Conservation (phyloP, 2,329 filamentous ascomycete species). For the Lecanicillium sp. region DNA sequence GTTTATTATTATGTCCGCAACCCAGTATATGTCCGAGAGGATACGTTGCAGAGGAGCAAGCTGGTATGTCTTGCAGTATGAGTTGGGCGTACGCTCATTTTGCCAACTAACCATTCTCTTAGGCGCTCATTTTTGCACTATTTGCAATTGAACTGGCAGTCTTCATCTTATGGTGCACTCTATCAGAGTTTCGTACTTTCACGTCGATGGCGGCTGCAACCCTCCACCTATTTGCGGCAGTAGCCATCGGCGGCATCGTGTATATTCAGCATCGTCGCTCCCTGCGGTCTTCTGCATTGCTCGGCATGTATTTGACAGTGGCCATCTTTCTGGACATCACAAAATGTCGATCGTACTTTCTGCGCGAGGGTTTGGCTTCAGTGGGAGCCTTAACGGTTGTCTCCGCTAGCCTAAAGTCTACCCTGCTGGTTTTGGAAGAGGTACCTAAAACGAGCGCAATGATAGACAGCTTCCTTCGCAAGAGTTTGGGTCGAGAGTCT, state of each 20-base stretch:
- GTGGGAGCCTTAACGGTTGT: neutral
- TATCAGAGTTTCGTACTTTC: slow-evolving; percentile 2
- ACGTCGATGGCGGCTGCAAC: neutral
- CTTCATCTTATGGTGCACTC: too few species aligned
- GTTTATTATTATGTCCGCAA: too few species aligned
- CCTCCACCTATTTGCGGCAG: neutral
- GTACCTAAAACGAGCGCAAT: neutral
- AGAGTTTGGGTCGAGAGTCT: neutral
- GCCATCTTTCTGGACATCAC: neutral
- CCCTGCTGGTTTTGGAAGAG: neutral
- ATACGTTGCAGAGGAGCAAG: too few species aligned
- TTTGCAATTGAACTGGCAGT: too few species aligned
- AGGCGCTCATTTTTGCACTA: too few species aligned
- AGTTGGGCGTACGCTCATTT: too few species aligned
- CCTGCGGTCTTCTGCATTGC: slow-evolving; percentile 21
- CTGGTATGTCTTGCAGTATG: too few species aligned
- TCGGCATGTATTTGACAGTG: slow-evolving; percentile 20
- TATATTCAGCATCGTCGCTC: slow-evolving; percentile 22
- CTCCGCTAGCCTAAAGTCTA: neutral
- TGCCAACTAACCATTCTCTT: too few species aligned
- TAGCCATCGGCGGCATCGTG: neutral
- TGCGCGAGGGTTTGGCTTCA: neutral
- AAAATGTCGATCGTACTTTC: neutral
- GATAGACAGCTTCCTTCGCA: neutral
- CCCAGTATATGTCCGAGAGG: too few species aligned